Conservation (phyloP, 768 basidiomycete species). For the Gloeophyllum trabeum region DNA sequence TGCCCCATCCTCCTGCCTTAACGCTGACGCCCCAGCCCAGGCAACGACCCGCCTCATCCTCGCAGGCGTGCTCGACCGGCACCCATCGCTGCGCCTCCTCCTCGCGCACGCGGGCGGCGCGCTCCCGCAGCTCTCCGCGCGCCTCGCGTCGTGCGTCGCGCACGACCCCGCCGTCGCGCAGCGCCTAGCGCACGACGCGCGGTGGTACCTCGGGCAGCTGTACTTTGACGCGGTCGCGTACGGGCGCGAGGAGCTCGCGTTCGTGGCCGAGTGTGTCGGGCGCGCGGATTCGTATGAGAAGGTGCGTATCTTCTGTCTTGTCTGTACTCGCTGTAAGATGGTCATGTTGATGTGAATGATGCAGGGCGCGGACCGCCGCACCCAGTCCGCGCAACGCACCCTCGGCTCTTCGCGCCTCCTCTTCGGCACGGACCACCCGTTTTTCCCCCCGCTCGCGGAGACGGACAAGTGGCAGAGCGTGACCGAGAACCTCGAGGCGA, state of each 20-base stretch:
- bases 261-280: constrained; percentile 60
- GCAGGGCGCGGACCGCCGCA: no score
- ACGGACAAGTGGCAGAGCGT: constrained; percentile 77
- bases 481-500: constrained; percentile 76
- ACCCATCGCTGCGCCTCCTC: constrained; percentile 63
- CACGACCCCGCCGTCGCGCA: constrained; percentile 77
- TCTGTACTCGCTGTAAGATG: constrained; percentile 6
- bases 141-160: constrained; percentile 73
- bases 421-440: constrained; percentile 86
- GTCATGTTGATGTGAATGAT: no score
- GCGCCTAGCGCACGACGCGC: constrained; percentile 69
- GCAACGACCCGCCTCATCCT: constrained; percentile 75
- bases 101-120: constrained; percentile 86
- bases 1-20: not conserved
- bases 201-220: constrained; percentile 72
- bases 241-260: constrained; percentile 74
- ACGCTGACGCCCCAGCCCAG: constrained; percentile 12
- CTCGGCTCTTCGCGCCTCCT: constrained; percentile 37
- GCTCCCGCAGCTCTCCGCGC: constrained; percentile 73
- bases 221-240: constrained; percentile 87
- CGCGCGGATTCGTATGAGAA: constrained; percentile 38
- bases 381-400: no score
- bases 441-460: constrained; percentile 71
- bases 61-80: constrained; percentile 70
- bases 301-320: constrained; percentile 5